Base-by-base conservation (phyloP, 2,329 filamentous ascomycete species). In the Xylaria sp. region DNA sequence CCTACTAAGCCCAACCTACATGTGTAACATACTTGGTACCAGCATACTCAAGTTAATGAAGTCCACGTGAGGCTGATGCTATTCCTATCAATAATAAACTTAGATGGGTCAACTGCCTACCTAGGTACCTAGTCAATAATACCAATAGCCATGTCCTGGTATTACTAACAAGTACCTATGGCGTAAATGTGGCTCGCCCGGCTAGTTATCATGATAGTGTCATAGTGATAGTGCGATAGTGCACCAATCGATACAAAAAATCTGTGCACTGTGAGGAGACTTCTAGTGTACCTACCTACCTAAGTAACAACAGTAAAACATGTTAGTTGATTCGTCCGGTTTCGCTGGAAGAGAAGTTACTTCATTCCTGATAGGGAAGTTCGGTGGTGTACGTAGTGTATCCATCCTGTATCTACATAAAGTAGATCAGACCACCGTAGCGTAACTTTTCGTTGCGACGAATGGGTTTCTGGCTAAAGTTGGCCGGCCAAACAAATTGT, bases 341-440 rank as follows among this genome's bases (percentile, higher is more conserved):
- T 50, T 42, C 22, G 27, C 29, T 55, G 31, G 39, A 20, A 45
- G 45, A 38, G 45, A 51, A 22, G 33, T 33, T 42, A 27, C 29
- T 62, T 53, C 13, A 29, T 51, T 45, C 58, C 58, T 51, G 38
- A 68, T 59, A 56, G 27, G 62, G 54, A 54, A 56, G 58, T 13
- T 39, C 20, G 25, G 38, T 50, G 49, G 63, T 45, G 59, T 29
- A 51, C n/a, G n/a, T n/a, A n/a, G n/a, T 60, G 29, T 17, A 36
- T 20, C 33, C 36, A 50, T 42, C 39, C 33, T 17, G 27, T 42
- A 27, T 39, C 25, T 27, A 25, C 11, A 25, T 45, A 15, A 36
- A 38, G 25, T 25, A 54, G 29, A 38, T 42, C 10, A 33, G 20
- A 9, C 3, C 15, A 31, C 20, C 17, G 20, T 36, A 31, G 7